Base-by-base conservation (phyloP, 129 eudicot genomes). In the Arctium lappa region DNA sequence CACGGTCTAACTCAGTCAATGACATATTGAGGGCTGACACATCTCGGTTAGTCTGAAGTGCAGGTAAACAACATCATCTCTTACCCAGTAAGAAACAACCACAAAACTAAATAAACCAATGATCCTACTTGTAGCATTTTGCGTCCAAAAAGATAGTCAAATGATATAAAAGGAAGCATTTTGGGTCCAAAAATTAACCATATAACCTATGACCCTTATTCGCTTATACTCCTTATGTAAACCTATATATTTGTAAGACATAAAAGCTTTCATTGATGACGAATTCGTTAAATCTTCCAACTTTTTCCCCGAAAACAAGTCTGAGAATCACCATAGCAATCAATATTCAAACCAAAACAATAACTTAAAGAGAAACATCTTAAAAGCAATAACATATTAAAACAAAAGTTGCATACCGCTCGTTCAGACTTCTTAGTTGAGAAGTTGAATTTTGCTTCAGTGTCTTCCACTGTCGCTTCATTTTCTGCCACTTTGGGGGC, bases 371-470 rank as follows among this genome's bases (percentile, higher is more conserved):
- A 53, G 15, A 27, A 65, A 2, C 32, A 1, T 8, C 11, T 60
- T 31, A 5, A 38, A 39, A 2, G 72, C 1, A 9, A 44, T 50
- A 70, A 30, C 40, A 77, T 30, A 30, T 34, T 72, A 29, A 27
- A 3, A 68, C 12, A 33, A 32, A 40, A 60, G 27, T 15, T n/a
- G 5, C 77, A 73, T 86, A 86, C 88, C 88, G 71, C 31, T 77
- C 50, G 72, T 77, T 81, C 72, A 6, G 83, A 63, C 76, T 82
- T 86, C 72, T 79, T 86, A 44, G 86, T 86, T 22, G 83, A 86
- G 31, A 80, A 80, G 62, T 40, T 71, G 34, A 11, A 77, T 12
- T 75, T 85, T 9, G 44, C 48, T 71, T 56, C 70, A 1, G 30
- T 73, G 5, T 79, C 83, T 84, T 79, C 87, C 0, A 11, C 46